Conservation (phyloP, 768 basidiomycete genomes). For the Boletellus ananiceps region DNA sequence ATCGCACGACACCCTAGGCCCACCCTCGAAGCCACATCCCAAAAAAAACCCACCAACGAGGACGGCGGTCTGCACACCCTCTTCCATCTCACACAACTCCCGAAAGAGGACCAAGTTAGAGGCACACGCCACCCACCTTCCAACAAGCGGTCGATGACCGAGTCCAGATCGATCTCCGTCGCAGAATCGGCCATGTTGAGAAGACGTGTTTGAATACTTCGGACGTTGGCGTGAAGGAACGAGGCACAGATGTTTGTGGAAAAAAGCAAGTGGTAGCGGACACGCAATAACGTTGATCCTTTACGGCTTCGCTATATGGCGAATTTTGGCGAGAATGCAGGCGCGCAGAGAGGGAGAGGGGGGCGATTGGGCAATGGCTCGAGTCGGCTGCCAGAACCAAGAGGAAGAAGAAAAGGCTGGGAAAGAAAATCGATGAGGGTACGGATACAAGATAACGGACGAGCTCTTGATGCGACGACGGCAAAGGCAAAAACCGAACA, state of each 20-base stretch:
- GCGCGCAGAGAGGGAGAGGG: conserved; percentile 2
- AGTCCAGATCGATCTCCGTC: conserved; percentile 97
- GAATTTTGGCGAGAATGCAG: conserved; percentile 15
- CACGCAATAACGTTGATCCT: conserved; percentile 18
- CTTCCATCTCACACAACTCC: conserved; percentile 4
- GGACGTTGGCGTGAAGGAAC: conserved; percentile 16
- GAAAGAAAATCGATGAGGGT: conserved; percentile 31
- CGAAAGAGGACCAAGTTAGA: conserved; percentile 22
- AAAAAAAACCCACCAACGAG: background rate
- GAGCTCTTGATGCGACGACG: conserved; percentile 27
- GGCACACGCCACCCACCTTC: conserved; percentile 71
- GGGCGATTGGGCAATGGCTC: conserved; percentile 9
- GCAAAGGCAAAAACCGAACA: conserved; percentile 33
- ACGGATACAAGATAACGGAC: conserved; percentile 33
- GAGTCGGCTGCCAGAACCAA: conserved; percentile 23
- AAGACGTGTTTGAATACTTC: conserved; percentile 12
- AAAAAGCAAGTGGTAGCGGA: conserved; percentile 23
- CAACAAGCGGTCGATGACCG: conserved; percentile 95
- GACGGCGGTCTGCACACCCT: conserved; percentile 2
- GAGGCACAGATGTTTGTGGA: conserved; percentile 16
- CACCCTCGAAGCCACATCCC: background rate
- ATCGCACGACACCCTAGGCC: conserved; percentile 8
- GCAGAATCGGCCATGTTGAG: conserved; percentile 67
- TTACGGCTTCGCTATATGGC: conserved; percentile 17
- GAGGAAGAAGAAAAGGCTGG: conserved; percentile 7